These are phyloP conservation scores for Calonectria pauciramosa DNA, from an alignment of 2,329 filamentous ascomycete species.

Conservation along the genomic window DNA sequence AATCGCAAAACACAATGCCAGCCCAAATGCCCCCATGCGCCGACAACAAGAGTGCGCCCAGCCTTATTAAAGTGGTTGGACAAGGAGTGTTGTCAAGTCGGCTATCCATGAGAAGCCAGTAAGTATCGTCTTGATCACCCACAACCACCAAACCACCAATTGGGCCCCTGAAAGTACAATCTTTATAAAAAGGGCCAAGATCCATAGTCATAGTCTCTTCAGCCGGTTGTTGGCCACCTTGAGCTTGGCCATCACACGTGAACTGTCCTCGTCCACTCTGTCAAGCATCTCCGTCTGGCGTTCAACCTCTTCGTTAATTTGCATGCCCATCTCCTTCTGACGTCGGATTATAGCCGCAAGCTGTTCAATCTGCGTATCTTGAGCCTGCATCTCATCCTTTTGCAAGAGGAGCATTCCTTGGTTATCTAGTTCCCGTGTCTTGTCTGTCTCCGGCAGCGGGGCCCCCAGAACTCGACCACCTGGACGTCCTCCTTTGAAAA, in stretches of 20 bases:
- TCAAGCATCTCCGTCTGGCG: conserved; percentile 80
- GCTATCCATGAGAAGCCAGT: conserved; percentile 46
- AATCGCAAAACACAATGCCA: conserved; percentile 19
- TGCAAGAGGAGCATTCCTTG: conserved; percentile 80
- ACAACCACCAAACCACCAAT: conserved; percentile 49
- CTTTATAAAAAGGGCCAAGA: conserved; percentile 42
- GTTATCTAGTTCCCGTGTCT: conserved; percentile 84
- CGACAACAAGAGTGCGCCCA: conserved; percentile 24
- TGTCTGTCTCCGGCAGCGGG: conserved; percentile 80
- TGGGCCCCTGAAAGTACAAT: conserved; percentile 46
- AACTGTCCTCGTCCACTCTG: conserved; percentile 75
- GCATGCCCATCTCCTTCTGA: conserved; percentile 83
- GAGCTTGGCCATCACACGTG: conserved; percentile 77
- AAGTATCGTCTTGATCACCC: conserved; percentile 41
- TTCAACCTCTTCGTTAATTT: conserved; percentile 81
- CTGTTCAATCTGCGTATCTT: conserved; percentile 80
- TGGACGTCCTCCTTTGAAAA: conserved; percentile 56
- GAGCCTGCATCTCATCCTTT: conserved; percentile 79
- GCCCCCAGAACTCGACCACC: conserved; percentile 79
- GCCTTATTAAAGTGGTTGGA: conserved; percentile 33
- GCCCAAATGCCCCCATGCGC: conserved; percentile 21
- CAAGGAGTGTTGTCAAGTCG: conserved; percentile 44
- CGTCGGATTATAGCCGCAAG: conserved; percentile 77
- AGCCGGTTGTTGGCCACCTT: conserved; percentile 80
- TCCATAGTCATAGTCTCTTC: conserved; percentile 70